A percentile compares a stretch with the other conserved stretches of the same genome.
Conservation (phyloP, 768 basidiomycete genomes). For the Goffeauzyma gilvescens region DNA sequence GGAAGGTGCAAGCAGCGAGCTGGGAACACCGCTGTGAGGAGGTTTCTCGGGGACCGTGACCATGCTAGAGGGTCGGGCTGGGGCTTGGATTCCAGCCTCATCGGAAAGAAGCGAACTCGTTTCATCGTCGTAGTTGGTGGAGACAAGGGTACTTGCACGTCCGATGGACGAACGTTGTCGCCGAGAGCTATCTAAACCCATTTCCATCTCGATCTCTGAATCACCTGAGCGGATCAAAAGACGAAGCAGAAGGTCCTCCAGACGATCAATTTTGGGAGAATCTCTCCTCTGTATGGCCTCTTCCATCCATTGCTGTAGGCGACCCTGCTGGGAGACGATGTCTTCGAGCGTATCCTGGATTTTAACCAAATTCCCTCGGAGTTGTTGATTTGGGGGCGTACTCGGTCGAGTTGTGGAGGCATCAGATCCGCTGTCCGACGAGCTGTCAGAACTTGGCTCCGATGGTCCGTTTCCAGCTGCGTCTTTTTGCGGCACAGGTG, state of each 20-base stretch:
- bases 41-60: background rate
- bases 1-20: conserved; percentile 3
- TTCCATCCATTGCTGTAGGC: conserved; percentile 44
- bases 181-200: conserved; percentile 12
- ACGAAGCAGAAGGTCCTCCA: conserved; percentile 38
- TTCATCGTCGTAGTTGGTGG: background rate
- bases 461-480: too few species aligned
- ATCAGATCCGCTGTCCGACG: conserved; percentile 33
- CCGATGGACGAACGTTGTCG: conserved; percentile 10
- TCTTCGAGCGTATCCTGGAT: background rate
- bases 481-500: too few species aligned
- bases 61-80: conserved; percentile 14
- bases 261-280: conserved; percentile 12
- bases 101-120: conserved; percentile 14
- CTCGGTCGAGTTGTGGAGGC: conserved; percentile 17
- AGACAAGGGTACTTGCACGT: conserved; percentile 7
- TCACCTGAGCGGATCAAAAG: conserved; percentile 35
- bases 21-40: conserved; percentile 2
- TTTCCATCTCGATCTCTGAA: conserved; percentile 33
- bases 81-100: conserved; percentile 15
- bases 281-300: conserved; percentile 40
- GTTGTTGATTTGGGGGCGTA: conserved; percentile 16
- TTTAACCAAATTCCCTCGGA: background rate
- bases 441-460: conserved; percentile 23
- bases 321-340: background rate